Base-by-base conservation (phyloP, 495 filamentous ascomycete genomes). In the Aspergillus kassunensis region DNA sequence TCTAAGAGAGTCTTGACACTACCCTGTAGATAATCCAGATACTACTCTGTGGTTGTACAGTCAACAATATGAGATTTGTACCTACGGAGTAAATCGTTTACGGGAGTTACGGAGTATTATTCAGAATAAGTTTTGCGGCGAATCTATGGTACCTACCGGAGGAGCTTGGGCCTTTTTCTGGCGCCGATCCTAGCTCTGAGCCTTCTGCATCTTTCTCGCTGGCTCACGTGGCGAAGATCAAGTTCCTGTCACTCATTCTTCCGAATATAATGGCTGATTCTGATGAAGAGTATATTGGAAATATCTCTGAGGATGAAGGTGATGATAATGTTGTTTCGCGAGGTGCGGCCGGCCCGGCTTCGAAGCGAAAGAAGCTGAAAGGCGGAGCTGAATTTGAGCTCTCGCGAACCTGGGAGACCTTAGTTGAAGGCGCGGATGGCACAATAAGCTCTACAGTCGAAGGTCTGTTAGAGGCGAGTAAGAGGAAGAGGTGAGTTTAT, bases 241-340 rank as follows among this genome's bases (percentile, higher is more conserved):
- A 44, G 13, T 21, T 30, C 18, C 18, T 16, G 11, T 44, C 24
- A 12, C 8, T 16, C 29, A 9, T 12, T 51, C 44, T 16, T 35
- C 16, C 42, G 23, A 6, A 30, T 27, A 47, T 12, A 21, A 76
- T 76, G 73, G 71, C 71, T 12, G 73, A 74, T 54, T 92, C 86
- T 50, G 85, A 97, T 62, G 88, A 85, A 57, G 91, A 96, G 56
- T 96, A 90, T 64, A 79, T 91, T 55, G 85, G 81, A 45, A 82
- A 83, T 45, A 72, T 79, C 47, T 90, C 89, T 6, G 90, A 90
- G 57, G 91, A 96, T 61, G 91, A 93, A 44, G 87, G 90, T 62
- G 88, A 91, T 29, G 76, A 83, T 49, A 71, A 72, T 55, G 69
- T 76, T 52, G 71, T 79, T 61, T 68, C 74, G 21, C 55, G 70